Evolutionary conservation across 345 rosid species (phyloP).

Genomic region (Erucastrum elatum): DNA sequence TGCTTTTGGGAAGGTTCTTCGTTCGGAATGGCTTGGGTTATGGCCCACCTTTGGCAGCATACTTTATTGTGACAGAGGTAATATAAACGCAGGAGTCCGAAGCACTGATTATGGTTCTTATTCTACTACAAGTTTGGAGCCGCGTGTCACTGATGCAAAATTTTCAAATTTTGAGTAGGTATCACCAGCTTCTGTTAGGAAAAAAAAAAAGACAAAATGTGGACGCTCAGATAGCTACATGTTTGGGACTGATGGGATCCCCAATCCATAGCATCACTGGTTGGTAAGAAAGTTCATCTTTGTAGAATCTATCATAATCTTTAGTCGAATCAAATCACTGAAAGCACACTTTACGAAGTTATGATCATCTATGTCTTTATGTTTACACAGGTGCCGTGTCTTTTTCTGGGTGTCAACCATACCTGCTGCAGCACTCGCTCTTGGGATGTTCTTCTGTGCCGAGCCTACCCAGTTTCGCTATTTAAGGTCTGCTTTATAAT

Average conservation of each 20-base stretch:
- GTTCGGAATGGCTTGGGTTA: constrained; percentile 96
- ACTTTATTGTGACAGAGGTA: constrained; percentile 95
- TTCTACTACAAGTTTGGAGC: constrained; percentile 4
- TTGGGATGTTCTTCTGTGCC: constrained; percentile 77
- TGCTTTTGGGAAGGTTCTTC: constrained; percentile 84
- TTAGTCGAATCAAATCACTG: background rate
- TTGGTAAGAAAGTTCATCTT: constrained; percentile 52
- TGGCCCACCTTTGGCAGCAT: constrained; percentile 80
- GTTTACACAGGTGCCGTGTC: constrained; percentile 78
- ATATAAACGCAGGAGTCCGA: background rate
- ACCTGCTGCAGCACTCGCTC: constrained; percentile 81
- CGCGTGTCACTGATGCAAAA: constrained; percentile 14
- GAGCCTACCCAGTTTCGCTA: constrained; percentile 90
- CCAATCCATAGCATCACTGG: constrained; percentile 77
- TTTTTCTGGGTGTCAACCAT: constrained; percentile 83
- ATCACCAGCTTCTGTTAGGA: constrained; percentile 90
- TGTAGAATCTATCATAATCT: background rate
- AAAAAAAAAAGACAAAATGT: no score
- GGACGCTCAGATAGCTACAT: constrained; percentile 34
- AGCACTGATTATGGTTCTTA: background rate
- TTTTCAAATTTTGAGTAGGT: constrained; percentile 47
- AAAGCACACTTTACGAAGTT: background rate
- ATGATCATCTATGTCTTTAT: background rate
- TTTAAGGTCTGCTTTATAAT: constrained; percentile 62
- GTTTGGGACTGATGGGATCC: constrained; percentile 86